A percentile compares a stretch with the other conserved stretches of the same genome.
phyloP scores from a whole-genome alignment of 345 rosid genomes.

The Erodium maritimum region DNA sequence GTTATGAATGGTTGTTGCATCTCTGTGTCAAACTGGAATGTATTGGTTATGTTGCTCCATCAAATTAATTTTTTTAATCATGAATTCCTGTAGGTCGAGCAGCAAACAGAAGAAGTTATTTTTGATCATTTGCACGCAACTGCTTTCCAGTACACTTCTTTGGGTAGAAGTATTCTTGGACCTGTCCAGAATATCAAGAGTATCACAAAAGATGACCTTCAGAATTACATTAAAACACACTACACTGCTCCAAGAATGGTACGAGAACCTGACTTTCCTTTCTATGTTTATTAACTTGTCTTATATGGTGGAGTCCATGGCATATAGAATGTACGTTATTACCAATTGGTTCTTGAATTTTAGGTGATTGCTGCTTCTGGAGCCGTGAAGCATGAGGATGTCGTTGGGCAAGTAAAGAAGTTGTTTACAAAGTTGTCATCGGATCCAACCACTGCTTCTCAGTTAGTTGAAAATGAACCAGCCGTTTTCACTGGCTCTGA shows the following conservation, averaged over 20 bases:
- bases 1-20: not conserved
- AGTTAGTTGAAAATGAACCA: conserved; percentile 51
- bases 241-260: conserved; percentile 99
- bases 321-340: not conserved
- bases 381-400: conserved; percentile 94
- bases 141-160: conserved; percentile 84
- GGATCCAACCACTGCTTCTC: conserved; percentile 28
- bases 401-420: conserved; percentile 81
- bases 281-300: not conserved
- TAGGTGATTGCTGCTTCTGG: conserved; percentile 95
- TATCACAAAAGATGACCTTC: conserved; percentile 65
- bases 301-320: not conserved
- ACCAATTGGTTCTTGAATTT: conserved; percentile 9
- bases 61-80: not conserved
- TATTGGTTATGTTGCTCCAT: not conserved
- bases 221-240: conserved; percentile 76
- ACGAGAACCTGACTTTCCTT: conserved; percentile 6
- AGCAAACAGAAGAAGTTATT: conserved; percentile 88
- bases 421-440: conserved; percentile 68
- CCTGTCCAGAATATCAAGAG: conserved; percentile 73
- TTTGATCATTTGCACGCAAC: conserved; percentile 96
- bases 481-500: conserved; percentile 94
- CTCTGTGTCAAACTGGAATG: not conserved
- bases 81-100: conserved; percentile 51
- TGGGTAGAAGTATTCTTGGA: conserved; percentile 91